phyloP scores from a whole-genome alignment of 1,284 basidiomycete genomes.

The Ceratobasidium papillatum region DNA sequence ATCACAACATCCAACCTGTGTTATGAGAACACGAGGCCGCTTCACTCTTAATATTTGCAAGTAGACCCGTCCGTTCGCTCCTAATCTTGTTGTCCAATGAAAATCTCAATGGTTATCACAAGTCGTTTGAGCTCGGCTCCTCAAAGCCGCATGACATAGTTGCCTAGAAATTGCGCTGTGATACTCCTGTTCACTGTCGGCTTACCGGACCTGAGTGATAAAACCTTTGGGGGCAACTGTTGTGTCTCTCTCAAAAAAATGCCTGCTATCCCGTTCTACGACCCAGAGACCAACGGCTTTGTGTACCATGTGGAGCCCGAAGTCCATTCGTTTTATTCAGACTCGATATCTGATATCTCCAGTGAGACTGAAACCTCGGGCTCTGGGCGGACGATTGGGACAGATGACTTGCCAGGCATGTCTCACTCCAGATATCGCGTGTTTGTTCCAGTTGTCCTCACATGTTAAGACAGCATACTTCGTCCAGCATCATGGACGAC shows the following conservation, averaged over 20 bases:
- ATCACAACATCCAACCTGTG: no score
- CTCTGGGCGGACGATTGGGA: conserved; percentile 8
- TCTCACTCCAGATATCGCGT: no score
- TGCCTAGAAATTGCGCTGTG: not conserved
- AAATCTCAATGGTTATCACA: no score
- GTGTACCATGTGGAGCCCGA: conserved; percentile 16
- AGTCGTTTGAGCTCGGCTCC: not conserved
- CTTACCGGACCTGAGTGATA: not conserved
- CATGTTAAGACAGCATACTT: not conserved
- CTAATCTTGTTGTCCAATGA: no score
- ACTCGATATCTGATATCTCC: conserved; percentile 17
- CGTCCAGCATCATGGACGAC: not conserved
- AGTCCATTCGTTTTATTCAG: not conserved
- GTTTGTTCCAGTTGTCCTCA: not conserved
- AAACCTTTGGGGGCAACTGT: not conserved
- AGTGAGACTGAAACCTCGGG: conserved; percentile 1
- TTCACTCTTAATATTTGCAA: no score
- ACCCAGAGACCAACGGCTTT: conserved; percentile 19
- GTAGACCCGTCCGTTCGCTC: no score
- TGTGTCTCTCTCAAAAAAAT: not conserved
- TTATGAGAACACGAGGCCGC: no score
- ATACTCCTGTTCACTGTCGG: not conserved
- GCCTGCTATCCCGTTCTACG: conserved; percentile 17
- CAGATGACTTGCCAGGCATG: conserved; percentile 16
- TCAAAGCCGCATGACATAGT: no score